These are phyloP conservation scores for Neurospora sp. DNA, from an alignment of 495 filamentous ascomycete genomes.

Conservation along the genomic window DNA sequence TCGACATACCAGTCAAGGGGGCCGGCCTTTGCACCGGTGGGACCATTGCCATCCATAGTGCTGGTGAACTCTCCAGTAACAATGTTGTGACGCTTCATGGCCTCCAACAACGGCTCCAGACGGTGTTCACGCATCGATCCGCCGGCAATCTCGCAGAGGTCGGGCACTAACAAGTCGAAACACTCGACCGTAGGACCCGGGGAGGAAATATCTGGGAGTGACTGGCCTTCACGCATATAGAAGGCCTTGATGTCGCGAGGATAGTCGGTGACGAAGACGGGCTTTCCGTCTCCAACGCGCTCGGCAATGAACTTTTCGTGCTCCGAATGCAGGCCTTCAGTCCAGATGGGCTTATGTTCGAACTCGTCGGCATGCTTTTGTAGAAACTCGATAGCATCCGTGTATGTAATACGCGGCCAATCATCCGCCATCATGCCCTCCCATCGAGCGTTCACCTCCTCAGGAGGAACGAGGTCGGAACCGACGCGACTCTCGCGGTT, in stretches of 20 bases:
- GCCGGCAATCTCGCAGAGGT: conserved; percentile 80
- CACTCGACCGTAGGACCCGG: conserved; percentile 67
- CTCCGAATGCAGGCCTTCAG: conserved; percentile 73
- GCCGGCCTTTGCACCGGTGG: not conserved
- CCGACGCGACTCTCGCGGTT: conserved; percentile 18
- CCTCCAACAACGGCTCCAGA: conserved; percentile 53
- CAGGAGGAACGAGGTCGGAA: conserved; percentile 23
- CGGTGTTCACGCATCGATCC: conserved; percentile 92
- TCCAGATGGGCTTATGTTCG: conserved; percentile 55
- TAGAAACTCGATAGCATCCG: conserved; percentile 60
- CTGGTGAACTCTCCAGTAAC: not conserved
- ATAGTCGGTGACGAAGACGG: conserved; percentile 91
- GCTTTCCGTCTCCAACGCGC: conserved; percentile 52
- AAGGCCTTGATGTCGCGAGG: conserved; percentile 82
- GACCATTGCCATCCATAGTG: not conserved
- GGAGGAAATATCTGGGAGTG: conserved; percentile 1
- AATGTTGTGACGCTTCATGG: conserved; percentile 48
- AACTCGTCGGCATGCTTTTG: conserved; percentile 56
- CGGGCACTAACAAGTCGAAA: conserved; percentile 90
- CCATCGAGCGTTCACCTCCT: conserved; percentile 61
- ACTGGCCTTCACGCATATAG: conserved; percentile 71
- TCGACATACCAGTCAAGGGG: conserved; percentile 88
- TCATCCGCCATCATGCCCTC: conserved; percentile 43
- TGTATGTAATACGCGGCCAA: conserved; percentile 85
- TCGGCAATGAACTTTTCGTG: conserved; percentile 85